These are phyloP conservation scores for Beauveria sp. DNA, from an alignment of 2,329 filamentous ascomycete genomes.

Conservation along the genomic window DNA sequence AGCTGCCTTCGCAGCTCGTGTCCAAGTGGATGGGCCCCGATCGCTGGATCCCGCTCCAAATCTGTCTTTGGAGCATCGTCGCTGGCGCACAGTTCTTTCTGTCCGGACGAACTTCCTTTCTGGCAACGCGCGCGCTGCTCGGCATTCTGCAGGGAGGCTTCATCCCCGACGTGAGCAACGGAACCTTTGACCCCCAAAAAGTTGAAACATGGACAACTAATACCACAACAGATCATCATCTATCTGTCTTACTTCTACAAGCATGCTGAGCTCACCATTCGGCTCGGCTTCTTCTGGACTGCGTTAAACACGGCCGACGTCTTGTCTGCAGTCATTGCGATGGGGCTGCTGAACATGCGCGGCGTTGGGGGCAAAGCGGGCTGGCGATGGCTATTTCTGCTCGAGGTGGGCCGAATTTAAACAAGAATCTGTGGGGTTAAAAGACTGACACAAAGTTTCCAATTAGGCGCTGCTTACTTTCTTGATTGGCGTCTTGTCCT, in stretches of 20 bases:
- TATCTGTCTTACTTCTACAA: constrained; percentile 74
- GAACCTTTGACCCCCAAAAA: not conserved
- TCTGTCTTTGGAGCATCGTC: constrained; percentile 48
- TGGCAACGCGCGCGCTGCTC: constrained; percentile 30
- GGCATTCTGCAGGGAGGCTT: constrained; percentile 39
- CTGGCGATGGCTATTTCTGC: constrained; percentile 41
- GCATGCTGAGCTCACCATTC: constrained; percentile 57
- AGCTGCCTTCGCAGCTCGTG: constrained; percentile 52
- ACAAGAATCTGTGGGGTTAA: not conserved
- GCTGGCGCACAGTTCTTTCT: constrained; percentile 40
- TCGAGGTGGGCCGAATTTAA: constrained; percentile 32
- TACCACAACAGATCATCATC: constrained; percentile 39
- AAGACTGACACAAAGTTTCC: not conserved
- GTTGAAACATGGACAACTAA: not conserved
- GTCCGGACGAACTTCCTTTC: constrained; percentile 29
- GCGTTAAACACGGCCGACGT: constrained; percentile 51
- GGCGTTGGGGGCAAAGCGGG: constrained; percentile 37
- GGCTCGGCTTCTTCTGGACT: constrained; percentile 64
- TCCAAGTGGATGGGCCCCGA: constrained; percentile 51
- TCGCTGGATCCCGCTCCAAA: constrained; percentile 52
- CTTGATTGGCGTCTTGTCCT: constrained; percentile 16
- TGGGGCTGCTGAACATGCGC: constrained; percentile 29
- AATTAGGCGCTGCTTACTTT: constrained; percentile 22
- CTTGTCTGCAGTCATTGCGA: constrained; percentile 28
- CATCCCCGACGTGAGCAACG: constrained; percentile 32